Evolutionary conservation across 2,329 filamentous ascomycete species (phyloP).

Genomic region (Clathrospora elynae): DNA sequence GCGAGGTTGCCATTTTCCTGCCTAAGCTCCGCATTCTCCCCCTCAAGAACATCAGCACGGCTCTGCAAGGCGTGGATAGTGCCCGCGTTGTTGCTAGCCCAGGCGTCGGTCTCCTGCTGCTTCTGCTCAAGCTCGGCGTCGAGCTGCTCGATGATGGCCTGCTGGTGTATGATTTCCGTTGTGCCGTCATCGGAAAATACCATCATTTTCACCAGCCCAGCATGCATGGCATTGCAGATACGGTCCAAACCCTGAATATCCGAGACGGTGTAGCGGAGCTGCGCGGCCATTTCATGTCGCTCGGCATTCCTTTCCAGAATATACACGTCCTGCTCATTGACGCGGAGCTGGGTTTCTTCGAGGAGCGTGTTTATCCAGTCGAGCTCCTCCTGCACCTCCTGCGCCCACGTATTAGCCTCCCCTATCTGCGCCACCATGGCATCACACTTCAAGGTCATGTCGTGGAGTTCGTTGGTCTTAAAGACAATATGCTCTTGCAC

Average conservation of each 20-base stretch:
- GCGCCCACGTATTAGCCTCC: neutral
- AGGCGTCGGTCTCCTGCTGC: neutral
- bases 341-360: too few relatives aligned
- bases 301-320: too few relatives aligned
- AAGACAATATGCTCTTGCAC: constrained; percentile 6
- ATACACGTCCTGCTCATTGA: too few relatives aligned
- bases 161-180: too few relatives aligned
- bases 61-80: constrained; percentile 3
- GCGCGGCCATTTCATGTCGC: too few relatives aligned
- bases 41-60: neutral
- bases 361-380: neutral
- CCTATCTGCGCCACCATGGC: neutral
- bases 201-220: too few relatives aligned
- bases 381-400: constrained; percentile 1
- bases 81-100: neutral
- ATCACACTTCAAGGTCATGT: constrained; percentile 2
- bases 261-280: too few relatives aligned
- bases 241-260: too few relatives aligned
- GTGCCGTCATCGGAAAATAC: too few relatives aligned
- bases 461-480: constrained; percentile 7
- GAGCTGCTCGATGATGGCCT: neutral
- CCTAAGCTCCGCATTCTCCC: neutral
- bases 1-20: neutral
- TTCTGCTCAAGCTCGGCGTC: too few relatives aligned
- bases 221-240: too few relatives aligned